A percentile compares a stretch with the other conserved stretches of the same genome.
Evolutionary conservation across 208 protist species (phyloP).

Genomic region (Trypanosomatidae sp.): DNA sequence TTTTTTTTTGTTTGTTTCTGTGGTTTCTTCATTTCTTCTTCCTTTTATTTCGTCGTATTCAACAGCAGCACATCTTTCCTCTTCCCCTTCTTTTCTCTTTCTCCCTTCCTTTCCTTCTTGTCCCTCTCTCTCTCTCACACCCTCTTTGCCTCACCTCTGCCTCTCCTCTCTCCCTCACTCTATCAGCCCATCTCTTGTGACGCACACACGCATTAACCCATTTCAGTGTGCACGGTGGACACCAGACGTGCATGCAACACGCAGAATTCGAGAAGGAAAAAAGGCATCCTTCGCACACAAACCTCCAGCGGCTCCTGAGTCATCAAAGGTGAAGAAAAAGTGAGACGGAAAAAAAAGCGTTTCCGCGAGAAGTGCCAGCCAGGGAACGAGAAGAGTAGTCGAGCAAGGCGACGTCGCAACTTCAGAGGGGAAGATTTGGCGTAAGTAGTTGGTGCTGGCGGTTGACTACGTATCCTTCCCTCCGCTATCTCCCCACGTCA

Average conservation of each 20-base stretch:
- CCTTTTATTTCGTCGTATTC: not conserved
- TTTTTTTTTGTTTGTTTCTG: not conserved
- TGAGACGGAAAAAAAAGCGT: not conserved
- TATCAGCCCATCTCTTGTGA: not conserved
- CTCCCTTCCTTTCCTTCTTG: not conserved
- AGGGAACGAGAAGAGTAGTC: not conserved
- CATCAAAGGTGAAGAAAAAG: not conserved
- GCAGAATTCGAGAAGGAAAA: not conserved
- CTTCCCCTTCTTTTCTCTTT: not conserved
- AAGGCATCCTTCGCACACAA: not conserved
- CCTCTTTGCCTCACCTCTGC: not conserved
- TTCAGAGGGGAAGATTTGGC: not conserved
- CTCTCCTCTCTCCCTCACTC: not conserved
- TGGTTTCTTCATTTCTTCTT: not conserved
- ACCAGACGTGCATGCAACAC: not conserved
- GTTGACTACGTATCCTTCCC: not conserved
- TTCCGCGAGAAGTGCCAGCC: not conserved
- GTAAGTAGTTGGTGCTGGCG: not conserved
- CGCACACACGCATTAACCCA: not conserved
- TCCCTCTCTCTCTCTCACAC: not conserved
- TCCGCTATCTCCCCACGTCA: not conserved
- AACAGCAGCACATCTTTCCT: not conserved
- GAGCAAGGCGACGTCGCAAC: not conserved
- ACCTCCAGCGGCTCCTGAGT: not conserved
- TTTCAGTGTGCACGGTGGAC: not conserved